Conservation (phyloP, 2,329 filamentous ascomycete genomes). For the Ophiosphaerella herpotricha region DNA sequence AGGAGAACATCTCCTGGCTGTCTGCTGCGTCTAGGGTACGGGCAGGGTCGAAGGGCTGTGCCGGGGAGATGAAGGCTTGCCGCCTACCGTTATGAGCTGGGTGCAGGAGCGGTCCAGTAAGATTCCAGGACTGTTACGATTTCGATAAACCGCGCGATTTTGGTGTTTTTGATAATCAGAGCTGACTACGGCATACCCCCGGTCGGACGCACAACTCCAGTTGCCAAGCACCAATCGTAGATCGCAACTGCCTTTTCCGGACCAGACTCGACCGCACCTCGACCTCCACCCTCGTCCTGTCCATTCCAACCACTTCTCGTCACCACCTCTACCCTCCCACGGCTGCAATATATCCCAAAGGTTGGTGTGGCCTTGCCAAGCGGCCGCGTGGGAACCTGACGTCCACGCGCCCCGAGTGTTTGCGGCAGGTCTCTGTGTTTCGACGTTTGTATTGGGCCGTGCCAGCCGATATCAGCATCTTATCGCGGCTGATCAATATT, state of each 20-base stretch:
- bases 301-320: background rate
- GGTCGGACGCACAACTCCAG: background rate
- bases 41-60: background rate
- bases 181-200: background rate
- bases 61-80: background rate
- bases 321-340: background rate
- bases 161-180: constrained; percentile 5
- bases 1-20: no score
- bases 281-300: background rate
- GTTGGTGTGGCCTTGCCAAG: constrained; percentile 7
- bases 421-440: constrained; percentile 13
- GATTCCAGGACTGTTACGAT: background rate
- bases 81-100: no score
- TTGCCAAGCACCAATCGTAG: constrained; percentile 6
- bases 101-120: background rate
- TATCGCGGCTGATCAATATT: constrained; percentile 3
- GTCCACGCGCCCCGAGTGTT: constrained; percentile 3
- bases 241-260: constrained; percentile 5
- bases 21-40: no score
- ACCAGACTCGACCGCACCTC: background rate
- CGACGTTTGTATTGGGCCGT: constrained; percentile 1
- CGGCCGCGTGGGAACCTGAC: background rate
- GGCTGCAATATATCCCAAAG: constrained; percentile 5
- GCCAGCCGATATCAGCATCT: background rate
- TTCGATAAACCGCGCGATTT: background rate